Conservation (phyloP, 768 basidiomycete genomes). For the Gloeopeniophorella convolvens region DNA sequence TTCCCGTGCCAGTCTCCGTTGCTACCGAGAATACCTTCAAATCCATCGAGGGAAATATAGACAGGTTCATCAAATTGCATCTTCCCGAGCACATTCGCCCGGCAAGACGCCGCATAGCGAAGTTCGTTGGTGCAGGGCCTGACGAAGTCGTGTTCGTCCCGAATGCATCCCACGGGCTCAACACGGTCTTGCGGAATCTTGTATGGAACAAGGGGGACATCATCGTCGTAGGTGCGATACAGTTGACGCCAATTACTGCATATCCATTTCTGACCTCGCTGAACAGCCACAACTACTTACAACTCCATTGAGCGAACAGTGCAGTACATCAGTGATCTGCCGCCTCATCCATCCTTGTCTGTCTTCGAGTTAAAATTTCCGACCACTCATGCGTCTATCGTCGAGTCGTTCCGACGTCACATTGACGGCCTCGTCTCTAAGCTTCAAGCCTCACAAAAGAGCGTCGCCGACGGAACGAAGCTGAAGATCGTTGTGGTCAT, state of each 20-base stretch:
- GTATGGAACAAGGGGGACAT: constrained; percentile 61
- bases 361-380: constrained; percentile 49
- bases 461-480: constrained; percentile 18
- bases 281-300: constrained; percentile 56
- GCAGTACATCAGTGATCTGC: constrained; percentile 45
- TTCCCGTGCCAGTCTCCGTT: constrained; percentile 44
- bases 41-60: constrained; percentile 46
- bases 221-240: constrained; percentile 52
- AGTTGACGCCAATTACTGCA: too few species aligned
- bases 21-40: constrained; percentile 36
- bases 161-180: constrained; percentile 59
- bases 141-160: constrained; percentile 52
- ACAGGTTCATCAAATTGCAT: constrained; percentile 42
- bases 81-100: constrained; percentile 31
- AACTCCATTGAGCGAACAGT: constrained; percentile 44
- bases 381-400: constrained; percentile 46
- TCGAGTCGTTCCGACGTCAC: constrained; percentile 40
- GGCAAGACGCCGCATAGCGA: constrained; percentile 40
- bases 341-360: constrained; percentile 44
- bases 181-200: constrained; percentile 60
- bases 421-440: constrained; percentile 27
- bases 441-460: constrained; percentile 16
- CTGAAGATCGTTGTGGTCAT: constrained; percentile 59
- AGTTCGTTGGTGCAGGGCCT: constrained; percentile 40
- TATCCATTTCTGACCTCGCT: too few species aligned